Base-by-base conservation (phyloP, 2,329 filamentous ascomycete species). In the Fusarium chuoi region DNA sequence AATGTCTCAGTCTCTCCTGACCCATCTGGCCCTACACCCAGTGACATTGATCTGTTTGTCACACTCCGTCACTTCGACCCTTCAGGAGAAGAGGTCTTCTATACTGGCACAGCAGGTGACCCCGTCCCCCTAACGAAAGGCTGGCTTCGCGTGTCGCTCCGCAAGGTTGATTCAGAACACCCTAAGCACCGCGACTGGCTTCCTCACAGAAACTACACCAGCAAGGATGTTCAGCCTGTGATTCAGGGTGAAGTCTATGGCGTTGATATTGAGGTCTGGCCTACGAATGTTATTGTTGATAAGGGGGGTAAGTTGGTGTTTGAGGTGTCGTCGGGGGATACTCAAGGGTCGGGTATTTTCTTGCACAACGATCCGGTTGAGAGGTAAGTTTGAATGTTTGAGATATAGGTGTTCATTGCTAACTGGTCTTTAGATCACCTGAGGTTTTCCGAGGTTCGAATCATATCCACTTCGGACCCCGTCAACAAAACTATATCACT, bases 31-130 rank as follows among this genome's bases (percentile, higher is more conserved):
- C 74, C 74, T 3, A 81, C 77, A 3, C 78, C 81, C 0, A 82
- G 77, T 7, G 90, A 92, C 61, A 91, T 92, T 36, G 90, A 92
- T 73, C 78, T 92, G 8, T 92, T 92, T 75, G 77, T 92, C 20
- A 92, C 90, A 0, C 82, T 92, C 7, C 86, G 90, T 14, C 86
- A 93, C 81, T 84, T 91, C 39, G 85, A 84, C 1, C 82, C 89
- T 0, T 75, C 81, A 0, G 89, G 88, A 2, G 84, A 87, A 15
- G 90, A 92, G 71, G 83, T 93, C 7, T 86, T 86, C 73, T 92
- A 92, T 79, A 92, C 90, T 0, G 90, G 90, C 39, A 91, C 91
- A 5, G 88, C 89, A 0, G 90, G 91, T 18, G 90, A 92, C 68
- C 87, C 88, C 0, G 85, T 92, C 0, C 90, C 90, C 0, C 82